Evolutionary conservation across 176 grass and related monocot species (phyloP), one percentile per base, ranked within the genome.

Genomic region (Luzula sylvatica): DNA sequence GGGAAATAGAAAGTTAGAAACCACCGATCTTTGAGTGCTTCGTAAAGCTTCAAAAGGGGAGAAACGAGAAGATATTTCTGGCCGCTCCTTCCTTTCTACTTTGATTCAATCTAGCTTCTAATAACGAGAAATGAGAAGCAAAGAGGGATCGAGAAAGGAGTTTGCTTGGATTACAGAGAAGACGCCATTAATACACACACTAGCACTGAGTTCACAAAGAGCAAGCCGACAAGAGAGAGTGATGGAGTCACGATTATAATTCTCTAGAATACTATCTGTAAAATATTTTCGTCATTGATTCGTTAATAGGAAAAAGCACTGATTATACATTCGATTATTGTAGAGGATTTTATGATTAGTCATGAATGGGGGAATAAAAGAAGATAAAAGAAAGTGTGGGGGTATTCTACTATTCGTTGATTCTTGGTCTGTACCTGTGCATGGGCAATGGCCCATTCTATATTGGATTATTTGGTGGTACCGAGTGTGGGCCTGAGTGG

Each of bases 1-100:
- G 7, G 22, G 41, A 41, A 21, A 11, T 29, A 7, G 15, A 20
- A 39, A 40, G 32, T 42, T 40, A 46, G 23, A 3, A 46, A 48
- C 16, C 44, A 47, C 11, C 16, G 16, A 55, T 26, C 3, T 28
- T 27, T 32, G 21, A 32, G 1, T 7, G 30, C 30, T 4, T 35
- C 9, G 9, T 2, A 35, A 35, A 35, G 8, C 58, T 39, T 22
- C 42, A 63, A 63, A 63, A 63, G 60, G 43, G 47, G 60, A 64
- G 42, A 24, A 47, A 11, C 42, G 30, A 64, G 42, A 50, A 49
- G 23, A 1, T 15, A 21, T 23, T 49, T 64, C 47, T 42, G 22
- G 26, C 24, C 3, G 2, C n/a, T n/a, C 14, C 30, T 35, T 35
- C 1, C 30, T 35, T 35, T 35, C 30, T 24, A 30, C 59, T 63